A percentile compares a stretch with the other conserved stretches of the same genome.
These are phyloP conservation scores for Xylariaceae sp. DNA, from an alignment of 2,329 filamentous ascomycete genomes.

Conservation along the genomic window DNA sequence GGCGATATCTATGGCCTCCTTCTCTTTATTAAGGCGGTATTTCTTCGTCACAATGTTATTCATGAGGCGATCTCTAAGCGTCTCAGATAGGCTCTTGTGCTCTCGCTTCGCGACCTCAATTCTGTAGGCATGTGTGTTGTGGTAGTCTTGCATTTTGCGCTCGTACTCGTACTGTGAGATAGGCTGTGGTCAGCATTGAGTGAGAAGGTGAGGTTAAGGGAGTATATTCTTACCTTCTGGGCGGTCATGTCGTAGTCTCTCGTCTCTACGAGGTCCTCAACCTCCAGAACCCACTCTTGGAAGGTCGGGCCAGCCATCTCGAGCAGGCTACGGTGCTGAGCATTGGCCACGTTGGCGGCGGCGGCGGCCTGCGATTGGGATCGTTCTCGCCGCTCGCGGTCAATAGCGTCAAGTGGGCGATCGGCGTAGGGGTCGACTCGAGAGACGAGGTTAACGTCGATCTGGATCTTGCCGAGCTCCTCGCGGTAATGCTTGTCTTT, in stretches of 20 bases:
- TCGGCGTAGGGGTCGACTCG: constrained; percentile 37
- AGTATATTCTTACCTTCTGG: constrained; percentile 62
- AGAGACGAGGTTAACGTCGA: constrained; percentile 23
- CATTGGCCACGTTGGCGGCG: constrained; percentile 32
- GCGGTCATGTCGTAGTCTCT: constrained; percentile 79
- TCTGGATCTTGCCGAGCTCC: constrained; percentile 84
- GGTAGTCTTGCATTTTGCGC: constrained; percentile 58
- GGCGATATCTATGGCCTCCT: constrained; percentile 65
- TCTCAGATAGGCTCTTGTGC: constrained; percentile 56
- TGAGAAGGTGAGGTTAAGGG: neutral
- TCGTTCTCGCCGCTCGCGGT: constrained; percentile 38
- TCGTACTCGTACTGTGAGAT: constrained; percentile 57
- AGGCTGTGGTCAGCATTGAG: constrained; percentile 21
- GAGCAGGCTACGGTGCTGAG: constrained; percentile 52
- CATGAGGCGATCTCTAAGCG: constrained; percentile 64
- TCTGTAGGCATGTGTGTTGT: constrained; percentile 60
- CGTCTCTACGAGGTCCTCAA: constrained; percentile 85
- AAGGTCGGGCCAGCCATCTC: constrained; percentile 82
- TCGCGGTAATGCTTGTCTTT: constrained; percentile 82
- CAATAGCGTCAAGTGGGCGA: constrained; percentile 43
- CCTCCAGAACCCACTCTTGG: constrained; percentile 76
- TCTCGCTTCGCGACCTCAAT: constrained; percentile 62
- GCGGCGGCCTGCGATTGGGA: constrained; percentile 36
- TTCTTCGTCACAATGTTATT: constrained; percentile 65
- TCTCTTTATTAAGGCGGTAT: constrained; percentile 61